phyloP scores from a whole-genome alignment of 2,329 filamentous ascomycete species.

The Helotiales sp. region DNA sequence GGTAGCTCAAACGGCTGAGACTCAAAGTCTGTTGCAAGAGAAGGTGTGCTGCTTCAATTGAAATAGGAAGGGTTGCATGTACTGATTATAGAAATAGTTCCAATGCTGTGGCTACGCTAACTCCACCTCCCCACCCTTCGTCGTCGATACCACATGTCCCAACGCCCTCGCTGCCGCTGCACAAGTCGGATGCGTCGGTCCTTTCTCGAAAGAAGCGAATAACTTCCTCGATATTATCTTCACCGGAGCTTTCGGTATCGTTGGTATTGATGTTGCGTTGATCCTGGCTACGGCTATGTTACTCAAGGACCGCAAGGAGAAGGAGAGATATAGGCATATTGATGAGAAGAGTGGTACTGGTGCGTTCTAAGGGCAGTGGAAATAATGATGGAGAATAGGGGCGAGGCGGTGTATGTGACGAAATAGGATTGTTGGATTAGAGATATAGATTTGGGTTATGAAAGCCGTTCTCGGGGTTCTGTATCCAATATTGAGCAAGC shows the following conservation, averaged over 20 bases:
- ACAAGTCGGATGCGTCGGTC: constrained; percentile 66
- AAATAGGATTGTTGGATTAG: not conserved
- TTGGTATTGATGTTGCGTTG: constrained; percentile 68
- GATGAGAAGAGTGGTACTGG: constrained; percentile 71
- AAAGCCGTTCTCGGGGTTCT: constrained; percentile 4
- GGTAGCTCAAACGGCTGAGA: constrained; percentile 51
- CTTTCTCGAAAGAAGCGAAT: constrained; percentile 69
- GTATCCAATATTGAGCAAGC: constrained; percentile 6
- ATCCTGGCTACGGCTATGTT: constrained; percentile 73
- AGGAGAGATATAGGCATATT: constrained; percentile 75
- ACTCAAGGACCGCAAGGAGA: constrained; percentile 78
- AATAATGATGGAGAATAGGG: not conserved
- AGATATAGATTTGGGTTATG: not conserved
- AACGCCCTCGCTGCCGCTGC: constrained; percentile 70
- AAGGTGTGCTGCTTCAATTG: constrained; percentile 47
- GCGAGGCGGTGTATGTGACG: not conserved
- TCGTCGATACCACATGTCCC: constrained; percentile 66
- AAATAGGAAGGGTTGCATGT: not conserved
- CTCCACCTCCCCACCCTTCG: constrained; percentile 69
- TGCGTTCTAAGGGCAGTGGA: constrained; percentile 43
- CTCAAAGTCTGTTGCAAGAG: constrained; percentile 71
- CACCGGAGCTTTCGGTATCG: constrained; percentile 77
- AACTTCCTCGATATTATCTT: constrained; percentile 74
- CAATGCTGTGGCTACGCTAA: constrained; percentile 80
- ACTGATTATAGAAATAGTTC: constrained; percentile 52